Base-by-base conservation (phyloP, 2,329 filamentous ascomycete genomes). In the Calonectria naviculata region DNA sequence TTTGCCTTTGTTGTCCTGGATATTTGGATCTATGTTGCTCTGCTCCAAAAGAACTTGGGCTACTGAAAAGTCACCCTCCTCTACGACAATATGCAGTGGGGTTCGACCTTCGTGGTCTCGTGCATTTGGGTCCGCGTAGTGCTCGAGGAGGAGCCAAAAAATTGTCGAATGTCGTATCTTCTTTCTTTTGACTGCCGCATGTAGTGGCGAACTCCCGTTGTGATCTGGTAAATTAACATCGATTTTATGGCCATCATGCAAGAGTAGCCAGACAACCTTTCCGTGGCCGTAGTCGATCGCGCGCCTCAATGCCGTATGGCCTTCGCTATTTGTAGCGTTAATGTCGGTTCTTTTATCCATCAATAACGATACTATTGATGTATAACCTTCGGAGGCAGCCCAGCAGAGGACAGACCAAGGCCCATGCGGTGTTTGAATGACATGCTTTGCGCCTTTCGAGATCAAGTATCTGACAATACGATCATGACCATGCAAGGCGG, bases 111-210 rank as follows among this genome's bases (percentile, higher is more conserved):
- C 15, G 12, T 41, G 41, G 17, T 49, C 46, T 15, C 31, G 36
- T 8, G 44, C 34, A 21, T 44, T 65, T n/a, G 46, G 44, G 24
- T 65, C 26, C 6, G 62, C 62, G 6, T 47, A 19, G 26, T 65
- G 34, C 13, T 65, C 47, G 6, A 65, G 62, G 15, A 65, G 34
- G 15, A 65, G 62, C 62, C 62, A 65, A 10, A 54, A 44, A 17
- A 65, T 31, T 2, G 41, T 54, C 9, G 44, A 29, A 52, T 65
- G 44, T 4, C n/a, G 34, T 36, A 42, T 29, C 2, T 19, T n/a
- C 9, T 26, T 54, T n/a, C 62, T 13, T 47, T n/a, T 52, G 5
- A 65, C 62, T 6, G 62, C 46, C 19, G 38, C 38, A 19, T 61
- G 56, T 6, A 61, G 10, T 13, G 56, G 56, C 4, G 56, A 44